These are phyloP conservation scores for Emydomyces testavorans DNA, from an alignment of 2,329 filamentous ascomycete genomes.

Conservation along the genomic window DNA sequence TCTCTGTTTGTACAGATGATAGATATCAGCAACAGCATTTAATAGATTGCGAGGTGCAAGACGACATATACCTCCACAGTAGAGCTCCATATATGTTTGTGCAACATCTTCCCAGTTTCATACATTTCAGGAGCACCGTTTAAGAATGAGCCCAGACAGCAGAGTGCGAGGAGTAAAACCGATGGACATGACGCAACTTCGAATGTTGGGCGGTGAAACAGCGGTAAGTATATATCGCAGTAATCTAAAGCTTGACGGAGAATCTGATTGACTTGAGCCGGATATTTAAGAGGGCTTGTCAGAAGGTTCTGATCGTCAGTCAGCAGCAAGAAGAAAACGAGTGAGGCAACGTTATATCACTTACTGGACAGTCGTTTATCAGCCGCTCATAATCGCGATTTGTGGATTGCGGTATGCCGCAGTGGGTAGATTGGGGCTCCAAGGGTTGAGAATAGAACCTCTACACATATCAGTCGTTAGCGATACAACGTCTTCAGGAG, in stretches of 20 bases:
- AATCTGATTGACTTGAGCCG: conserved; percentile 11
- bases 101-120: conserved; percentile 14
- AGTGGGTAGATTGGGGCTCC: conserved; percentile 7
- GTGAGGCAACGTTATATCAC: not conserved
- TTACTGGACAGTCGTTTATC: conserved; percentile 14
- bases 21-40: not conserved
- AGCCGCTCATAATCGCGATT: conserved; percentile 14
- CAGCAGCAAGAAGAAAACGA: not conserved
- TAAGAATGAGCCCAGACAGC: conserved; percentile 15
- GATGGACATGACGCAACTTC: conserved; percentile 13
- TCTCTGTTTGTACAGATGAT: conserved; percentile 10
- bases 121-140: conserved; percentile 10
- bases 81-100: conserved; percentile 15
- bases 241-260: conserved; percentile 17
- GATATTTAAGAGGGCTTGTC: conserved; percentile 12
- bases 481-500: not conserved
- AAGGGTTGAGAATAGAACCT: conserved; percentile 10
- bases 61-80: conserved; percentile 15
- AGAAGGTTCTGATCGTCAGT: conserved; percentile 10
- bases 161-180: conserved; percentile 16
- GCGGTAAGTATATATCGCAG: conserved; percentile 18
- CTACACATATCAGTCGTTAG: conserved; percentile 6
- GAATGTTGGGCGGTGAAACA: conserved; percentile 19
- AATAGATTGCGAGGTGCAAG: not conserved
- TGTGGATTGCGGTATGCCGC: conserved; percentile 7